Evolutionary conservation across 768 basidiomycete species (phyloP), one percentile per base, ranked within the genome.

Genomic region (Russula emetica): DNA sequence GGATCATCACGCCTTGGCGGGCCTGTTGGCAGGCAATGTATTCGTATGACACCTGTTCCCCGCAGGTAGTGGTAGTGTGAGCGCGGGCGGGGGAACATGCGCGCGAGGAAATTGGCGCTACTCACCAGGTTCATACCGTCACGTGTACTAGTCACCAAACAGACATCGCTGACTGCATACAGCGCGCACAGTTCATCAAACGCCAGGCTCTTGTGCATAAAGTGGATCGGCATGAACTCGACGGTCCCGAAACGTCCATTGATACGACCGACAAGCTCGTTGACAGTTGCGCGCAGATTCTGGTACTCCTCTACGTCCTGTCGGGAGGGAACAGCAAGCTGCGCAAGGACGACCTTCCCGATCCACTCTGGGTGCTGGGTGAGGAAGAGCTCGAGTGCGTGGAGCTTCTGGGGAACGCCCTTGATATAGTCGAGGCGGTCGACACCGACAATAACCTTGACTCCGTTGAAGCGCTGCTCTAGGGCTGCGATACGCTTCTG

Each of bases 251-350:
- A 99, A 10, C 94, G 89, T 9, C 97, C 97, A 73, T 99, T 99
- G 77, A 99, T 98, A 28, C 96, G 86, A 2, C 97, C 97, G 34
- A 99, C 97, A 55, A 99, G 85, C 74, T 99, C 95, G 78, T 98
- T 98, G 58, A 98, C 94, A 2, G 90, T 92, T 20, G 94, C 86
- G 18, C 97, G 86, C 64, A 98, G 77, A 76, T 98, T 98, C 75
- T 99, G 97, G 73, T 99, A 99, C 76, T 99, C 97, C 76, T 99
- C 97, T 58, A 99, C 97, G 72, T 98, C 97, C 75, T 97, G 94
- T 28, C 97, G 83, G 8, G 95, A 98, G 3, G 97, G 97, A 10
- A 99, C 95, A 9, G 97, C 97, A 6, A 99, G 85, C 77, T 99
- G 97, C 10, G 92, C 94, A 51, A 99, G 81, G 2, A 99, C 97